Base-by-base conservation (phyloP, 2,329 filamentous ascomycete species). In the Leptographium lundbergii region DNA sequence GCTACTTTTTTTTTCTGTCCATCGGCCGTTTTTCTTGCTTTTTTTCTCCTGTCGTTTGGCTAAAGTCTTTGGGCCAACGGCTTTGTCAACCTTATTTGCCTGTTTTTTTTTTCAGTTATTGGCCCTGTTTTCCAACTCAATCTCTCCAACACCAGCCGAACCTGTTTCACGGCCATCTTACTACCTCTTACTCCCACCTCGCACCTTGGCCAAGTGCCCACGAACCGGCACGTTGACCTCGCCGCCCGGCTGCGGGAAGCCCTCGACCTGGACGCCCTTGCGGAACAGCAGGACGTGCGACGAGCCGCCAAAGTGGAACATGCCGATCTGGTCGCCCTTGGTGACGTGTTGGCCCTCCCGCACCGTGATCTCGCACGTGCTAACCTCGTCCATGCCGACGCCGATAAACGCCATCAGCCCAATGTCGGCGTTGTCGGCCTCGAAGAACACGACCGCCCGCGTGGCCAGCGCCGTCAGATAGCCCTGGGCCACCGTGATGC, bases 251-350 rank as follows among this genome's bases (percentile, higher is more conserved):
- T 68, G 57, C 1, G 71, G 71, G 36, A 71, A 72, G 2, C 67
- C 69, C n/a, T 72, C 68, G 0, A 82, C 61, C 58, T 75, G 72
- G 36, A 85, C 79, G 0, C 74, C 77, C 62, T 79, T 75, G 29
- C 80, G 71, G 71, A 90, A 89, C 3, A 91, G 66, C 64, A 90
- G 67, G 65, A 84, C 88, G 67, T 88, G 82, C 1, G 82, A 83
- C 7, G 80, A 85, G 0, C 88, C 87, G n/a, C 87, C 87, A 67
- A 86, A 90, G 67, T 91, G 87, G 70, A 91, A 91, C 86, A 89
- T 89, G 50, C 87, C 87, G 47, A 84, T 75, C 72, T 89, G 73
- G 5, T 89, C 80, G 1, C 88, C 88, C 74, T 89, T 90, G 57
- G 75, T 74, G 19, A 91, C 67, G 57, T 77, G 76, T 67, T 89